Evolutionary conservation across 176 grass and related monocot genomes (phyloP).

Genomic region (Aechmea fasciata): DNA sequence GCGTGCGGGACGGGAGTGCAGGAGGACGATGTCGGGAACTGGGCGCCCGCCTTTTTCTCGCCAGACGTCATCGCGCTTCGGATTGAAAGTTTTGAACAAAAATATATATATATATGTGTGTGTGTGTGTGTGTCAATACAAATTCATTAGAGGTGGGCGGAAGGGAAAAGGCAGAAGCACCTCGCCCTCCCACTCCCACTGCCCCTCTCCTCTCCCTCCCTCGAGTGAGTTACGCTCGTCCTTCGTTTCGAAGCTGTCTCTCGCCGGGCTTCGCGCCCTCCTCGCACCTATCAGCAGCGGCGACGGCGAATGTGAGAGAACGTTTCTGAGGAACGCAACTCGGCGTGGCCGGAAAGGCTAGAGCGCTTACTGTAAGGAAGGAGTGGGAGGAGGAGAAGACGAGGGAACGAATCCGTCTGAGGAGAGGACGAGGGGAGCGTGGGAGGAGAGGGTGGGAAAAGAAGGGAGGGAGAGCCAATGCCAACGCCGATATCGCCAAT

Average conservation of each 20-base stretch:
- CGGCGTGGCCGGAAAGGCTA: neutral
- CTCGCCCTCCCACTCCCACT: no score
- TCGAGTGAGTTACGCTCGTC: neutral
- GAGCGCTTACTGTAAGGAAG: neutral
- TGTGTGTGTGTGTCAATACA: no score
- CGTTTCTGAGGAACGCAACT: no score
- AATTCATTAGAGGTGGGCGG: no score
- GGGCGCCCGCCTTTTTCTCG: neutral
- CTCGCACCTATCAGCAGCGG: neutral
- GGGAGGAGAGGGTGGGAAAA: neutral
- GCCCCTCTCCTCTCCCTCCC: slow-evolving; percentile 1
- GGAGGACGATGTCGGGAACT: neutral
- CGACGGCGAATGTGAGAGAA: neutral
- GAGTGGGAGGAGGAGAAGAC: neutral
- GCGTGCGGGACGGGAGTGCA: neutral
- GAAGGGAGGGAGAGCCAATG: no score
- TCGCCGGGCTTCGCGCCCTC: slow-evolving; percentile 7
- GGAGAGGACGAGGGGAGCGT: neutral
- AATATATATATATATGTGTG: neutral
- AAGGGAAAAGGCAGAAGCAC: no score
- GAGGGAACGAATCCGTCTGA: neutral
- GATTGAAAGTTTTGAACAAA: neutral
- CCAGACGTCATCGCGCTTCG: neutral
- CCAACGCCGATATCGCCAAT: neutral
- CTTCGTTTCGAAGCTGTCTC: neutral